Conservation (phyloP, 371 early-diverging fungal species). For the Circinella minor region DNA sequence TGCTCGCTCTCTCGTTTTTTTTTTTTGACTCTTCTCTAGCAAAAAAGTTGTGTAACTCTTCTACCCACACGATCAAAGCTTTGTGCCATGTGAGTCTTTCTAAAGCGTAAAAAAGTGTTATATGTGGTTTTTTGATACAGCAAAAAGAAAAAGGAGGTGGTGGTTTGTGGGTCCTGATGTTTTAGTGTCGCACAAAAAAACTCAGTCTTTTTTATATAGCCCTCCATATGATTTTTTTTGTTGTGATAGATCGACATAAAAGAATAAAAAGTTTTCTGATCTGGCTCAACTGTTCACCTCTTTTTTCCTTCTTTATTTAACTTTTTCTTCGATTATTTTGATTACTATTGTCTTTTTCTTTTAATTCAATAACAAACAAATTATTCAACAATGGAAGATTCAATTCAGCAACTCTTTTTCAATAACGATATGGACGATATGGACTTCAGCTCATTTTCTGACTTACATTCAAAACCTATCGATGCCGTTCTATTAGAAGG, state of each 20-base stretch:
- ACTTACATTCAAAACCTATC: conserved; percentile 22
- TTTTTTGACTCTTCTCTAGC: not conserved
- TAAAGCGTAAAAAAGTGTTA: not conserved
- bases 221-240: too few species aligned
- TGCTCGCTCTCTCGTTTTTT: not conserved
- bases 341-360: not conserved
- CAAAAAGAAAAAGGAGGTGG: too few species aligned
- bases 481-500: conserved; percentile 6
- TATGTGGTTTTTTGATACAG: not conserved
- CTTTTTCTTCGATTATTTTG: not conserved
- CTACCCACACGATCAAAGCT: conserved; percentile 4
- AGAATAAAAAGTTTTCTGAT: conserved; percentile 3
- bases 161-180: conserved; percentile 1
- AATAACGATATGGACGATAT: not conserved
- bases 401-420: conserved; percentile 4
- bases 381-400: not conserved
- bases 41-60: not conserved
- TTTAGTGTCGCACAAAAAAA: not conserved
- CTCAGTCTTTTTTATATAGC: too few species aligned
- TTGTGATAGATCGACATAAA: too few species aligned
- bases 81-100: not conserved
- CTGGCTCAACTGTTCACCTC: conserved; percentile 1
- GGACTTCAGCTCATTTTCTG: conserved; percentile 19
- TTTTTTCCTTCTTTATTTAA: conserved; percentile 10
- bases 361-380: not conserved